Evolutionary conservation across 2,329 filamentous ascomycete genomes (phyloP).

Genomic region (Aureobasidium lini): DNA sequence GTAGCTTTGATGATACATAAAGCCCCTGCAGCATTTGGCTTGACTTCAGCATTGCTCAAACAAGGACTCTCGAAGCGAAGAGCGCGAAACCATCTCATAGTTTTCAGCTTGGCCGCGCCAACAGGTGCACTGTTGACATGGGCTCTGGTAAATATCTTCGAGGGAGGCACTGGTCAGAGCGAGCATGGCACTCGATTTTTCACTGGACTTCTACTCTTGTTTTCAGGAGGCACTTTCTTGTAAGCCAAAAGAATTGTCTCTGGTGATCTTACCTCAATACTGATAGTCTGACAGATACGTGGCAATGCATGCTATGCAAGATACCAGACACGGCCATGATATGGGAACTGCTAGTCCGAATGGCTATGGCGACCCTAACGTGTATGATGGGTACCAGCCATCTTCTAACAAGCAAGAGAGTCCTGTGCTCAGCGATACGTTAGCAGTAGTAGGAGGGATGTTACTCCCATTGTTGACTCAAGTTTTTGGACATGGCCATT

Average conservation of each 20-base stretch:
- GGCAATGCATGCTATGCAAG: slow-evolving; percentile 97
- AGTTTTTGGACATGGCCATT: slow-evolving; percentile 62
- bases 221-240: slow-evolving; percentile 93
- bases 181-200: slow-evolving; percentile 65
- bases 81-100: slow-evolving; percentile 73
- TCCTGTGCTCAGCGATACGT: slow-evolving; percentile 40
- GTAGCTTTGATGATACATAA: slow-evolving; percentile 97
- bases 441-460: slow-evolving; percentile 69
- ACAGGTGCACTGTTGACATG: slow-evolving; percentile 79
- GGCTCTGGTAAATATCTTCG: slow-evolving; percentile 66
- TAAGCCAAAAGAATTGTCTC: slow-evolving; percentile 42
- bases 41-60: slow-evolving; percentile 83
- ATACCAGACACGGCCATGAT: slow-evolving; percentile 44
- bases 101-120: slow-evolving; percentile 89
- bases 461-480: slow-evolving; percentile 69
- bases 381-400: slow-evolving; percentile 14
- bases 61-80: slow-evolving; percentile 84
- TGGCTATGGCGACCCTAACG: slow-evolving; percentile 24
- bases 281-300: slow-evolving; percentile 60
- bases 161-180: slow-evolving; percentile 51
- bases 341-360: slow-evolving; percentile 42
- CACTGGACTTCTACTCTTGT: slow-evolving; percentile 88
- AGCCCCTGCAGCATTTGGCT: slow-evolving; percentile 86
- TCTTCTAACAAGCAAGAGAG: slow-evolving; percentile 13
- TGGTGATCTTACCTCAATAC: background rate